These are phyloP conservation scores for Elymus sibiricus DNA, from an alignment of 176 grass and related monocot species.

Conservation along the genomic window DNA sequence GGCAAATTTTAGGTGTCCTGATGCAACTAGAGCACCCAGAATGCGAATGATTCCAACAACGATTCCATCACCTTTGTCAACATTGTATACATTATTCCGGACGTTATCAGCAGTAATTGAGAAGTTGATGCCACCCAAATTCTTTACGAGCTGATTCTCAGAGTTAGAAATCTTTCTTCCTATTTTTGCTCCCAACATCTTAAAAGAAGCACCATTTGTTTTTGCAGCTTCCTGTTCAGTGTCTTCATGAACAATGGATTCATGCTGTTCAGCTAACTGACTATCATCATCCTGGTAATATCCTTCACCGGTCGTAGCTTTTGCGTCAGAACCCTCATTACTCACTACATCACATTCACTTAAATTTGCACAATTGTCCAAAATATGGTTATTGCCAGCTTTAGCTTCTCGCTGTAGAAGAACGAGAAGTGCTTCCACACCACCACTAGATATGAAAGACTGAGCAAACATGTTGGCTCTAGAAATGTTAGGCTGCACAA, in stretches of 20 bases:
- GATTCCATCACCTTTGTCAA: slow-evolving; percentile 90
- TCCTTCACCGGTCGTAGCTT: slow-evolving; percentile 30
- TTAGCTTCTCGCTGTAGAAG: slow-evolving; percentile 88
- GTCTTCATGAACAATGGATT: slow-evolving; percentile 30
- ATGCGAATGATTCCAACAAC: slow-evolving; percentile 92
- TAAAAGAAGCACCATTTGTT: slow-evolving; percentile 25
- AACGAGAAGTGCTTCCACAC: slow-evolving; percentile 91
- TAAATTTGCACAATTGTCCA: slow-evolving; percentile 42
- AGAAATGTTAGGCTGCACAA: slow-evolving; percentile 87
- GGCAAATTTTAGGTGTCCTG: slow-evolving; percentile 77
- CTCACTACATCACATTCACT: slow-evolving; percentile 26
- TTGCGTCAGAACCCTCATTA: slow-evolving; percentile 25
- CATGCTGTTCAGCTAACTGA: slow-evolving; percentile 40
- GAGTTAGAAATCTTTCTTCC: slow-evolving; percentile 43
- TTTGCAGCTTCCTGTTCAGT: slow-evolving; percentile 31
- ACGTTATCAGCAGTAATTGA: slow-evolving; percentile 91
- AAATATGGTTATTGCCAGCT: slow-evolving; percentile 63
- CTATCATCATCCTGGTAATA: slow-evolving; percentile 36
- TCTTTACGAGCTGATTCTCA: slow-evolving; percentile 70
- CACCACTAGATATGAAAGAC: slow-evolving; percentile 79
- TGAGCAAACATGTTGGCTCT: slow-evolving; percentile 88
- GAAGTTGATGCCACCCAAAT: slow-evolving; percentile 78
- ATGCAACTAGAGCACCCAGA: slow-evolving; percentile 81
- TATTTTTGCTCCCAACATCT: slow-evolving; percentile 34
- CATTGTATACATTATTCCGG: slow-evolving; percentile 87